Base-by-base conservation (phyloP, 2,329 filamentous ascomycete species). In the Cordyceps cicadae region DNA sequence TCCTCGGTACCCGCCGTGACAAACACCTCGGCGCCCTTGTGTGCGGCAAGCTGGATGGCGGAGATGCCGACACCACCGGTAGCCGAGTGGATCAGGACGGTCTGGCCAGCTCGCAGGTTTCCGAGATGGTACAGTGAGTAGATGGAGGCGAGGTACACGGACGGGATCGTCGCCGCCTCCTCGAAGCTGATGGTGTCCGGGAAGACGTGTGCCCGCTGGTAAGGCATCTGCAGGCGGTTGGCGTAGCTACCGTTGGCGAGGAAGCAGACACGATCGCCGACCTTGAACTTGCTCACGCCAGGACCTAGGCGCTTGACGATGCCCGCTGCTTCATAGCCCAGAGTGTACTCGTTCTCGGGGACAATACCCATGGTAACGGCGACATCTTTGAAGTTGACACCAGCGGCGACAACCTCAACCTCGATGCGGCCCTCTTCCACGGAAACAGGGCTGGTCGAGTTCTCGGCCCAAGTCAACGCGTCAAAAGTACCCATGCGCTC, bases 41-140 rank as follows among this genome's bases (percentile, higher is more conserved):
- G 63, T 29, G 68, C 55, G 1, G 65, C 65, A 1, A 75, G 55
- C 49, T 67, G 63, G 0, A 76, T 63, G 1, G 71, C 71, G 1
- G 69, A 66, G 15, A 70, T 67, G 0, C 74, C 74, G 0, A 71
- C 64, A 1, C 67, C 69, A 2, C 72, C 71, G 0, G 66, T 64
- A 2, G 67, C 74, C 0, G 68, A 63, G 55, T 76, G 74, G 3
- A 75, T 71, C 2, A 76, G 63, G 0, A 76, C 65, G 1, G 60
- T 66, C 37, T 71, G 70, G 2, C 72, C 74, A 1, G 68, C 68
- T 4, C 64, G 53, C 0, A 79, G 65, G 0, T 70, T 67, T 1
- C 58, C 68, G 0, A 65, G 24, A 14, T 63, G 29, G 0, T 68
- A 43, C 1, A 63, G 61, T 3, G 67, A 62, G 12, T 64, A 58